Evolutionary conservation across 768 basidiomycete species (phyloP), one percentile per base, ranked within the genome.

Genomic region (Psilocybe subaeruginosa): DNA sequence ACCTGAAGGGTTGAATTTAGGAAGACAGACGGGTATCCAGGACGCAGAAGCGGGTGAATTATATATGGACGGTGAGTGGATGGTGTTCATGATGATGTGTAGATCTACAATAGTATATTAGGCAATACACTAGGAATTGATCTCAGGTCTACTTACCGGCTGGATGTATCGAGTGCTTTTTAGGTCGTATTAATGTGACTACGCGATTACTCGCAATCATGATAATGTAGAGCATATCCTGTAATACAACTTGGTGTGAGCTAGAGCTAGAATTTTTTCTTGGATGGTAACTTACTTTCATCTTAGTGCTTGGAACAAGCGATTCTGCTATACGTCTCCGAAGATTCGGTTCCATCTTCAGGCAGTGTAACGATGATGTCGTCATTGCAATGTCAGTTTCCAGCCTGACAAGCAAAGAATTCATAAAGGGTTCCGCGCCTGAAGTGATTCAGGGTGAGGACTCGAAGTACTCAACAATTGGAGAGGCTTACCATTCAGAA

Each of bases 21-120:
- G 97, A 3, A 99, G 83, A 72, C 97, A 99, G 50, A 99, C 85
- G 2, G 97, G 97, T 7, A 99, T 84, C 94, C 95, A 99, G 5
- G 91, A 90, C 12, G 95, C 91, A 6, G 94, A 80, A 5, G 89
- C 90, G 8, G 89, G 87, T 2, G 89, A 91, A 70, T 88, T 91
- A 61, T 81, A 78, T 64, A 91, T 86, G 1, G 93, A 90, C 0
- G 93, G 91, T 0, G 92, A 85, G 59, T 91, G 85, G 7, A 98
- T 85, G 2, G 95, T 97, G 70, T 97, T 98, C 56, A 99, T 81
- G 31, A 98, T 83, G 52, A 97, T 88, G 70, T 97, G 95, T 17
- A 99, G 86, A 70, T 99, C 97, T 88, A 23, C 1, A 70, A 33
- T 31, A 9, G 41, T 57, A 55, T 17, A 43, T 49, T 30, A 54